Conservation (phyloP, 2,329 filamentous ascomycete species). For the Trichoderma koningii region DNA sequence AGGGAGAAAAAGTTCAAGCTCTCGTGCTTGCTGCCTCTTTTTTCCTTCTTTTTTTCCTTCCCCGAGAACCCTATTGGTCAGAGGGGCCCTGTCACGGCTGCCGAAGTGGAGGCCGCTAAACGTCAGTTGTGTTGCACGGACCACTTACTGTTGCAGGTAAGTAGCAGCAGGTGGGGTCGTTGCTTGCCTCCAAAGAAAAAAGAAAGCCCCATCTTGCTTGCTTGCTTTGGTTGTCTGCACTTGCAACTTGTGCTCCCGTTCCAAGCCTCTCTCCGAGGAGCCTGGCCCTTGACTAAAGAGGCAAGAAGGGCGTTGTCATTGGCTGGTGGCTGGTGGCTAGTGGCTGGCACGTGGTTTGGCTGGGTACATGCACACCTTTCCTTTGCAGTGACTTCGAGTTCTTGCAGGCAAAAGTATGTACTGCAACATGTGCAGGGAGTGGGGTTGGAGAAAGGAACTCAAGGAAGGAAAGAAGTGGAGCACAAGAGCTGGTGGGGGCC, state of each 20-base stretch:
- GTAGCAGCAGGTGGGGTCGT: not conserved
- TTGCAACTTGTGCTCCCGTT: no score
- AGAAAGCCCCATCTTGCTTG: not conserved
- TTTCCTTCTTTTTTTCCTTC: constrained; percentile 44
- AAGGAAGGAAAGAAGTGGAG: no score
- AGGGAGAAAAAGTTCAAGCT: constrained; percentile 35
- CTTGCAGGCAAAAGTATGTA: no score
- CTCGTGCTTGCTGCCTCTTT: constrained; percentile 45
- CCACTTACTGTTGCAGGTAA: constrained; percentile 15
- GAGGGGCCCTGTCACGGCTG: constrained; percentile 39
- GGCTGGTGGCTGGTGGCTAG: constrained; percentile 16
- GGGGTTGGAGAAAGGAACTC: not conserved
- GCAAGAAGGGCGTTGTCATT: constrained; percentile 4
- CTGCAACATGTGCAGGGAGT: not conserved
- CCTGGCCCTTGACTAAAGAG: not conserved
- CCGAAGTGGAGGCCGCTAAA: constrained; percentile 40
- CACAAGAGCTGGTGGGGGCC: constrained; percentile 13
- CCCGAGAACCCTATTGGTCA: constrained; percentile 40
- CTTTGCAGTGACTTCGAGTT: no score
- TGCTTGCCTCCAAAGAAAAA: no score
- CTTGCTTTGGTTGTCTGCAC: no score
- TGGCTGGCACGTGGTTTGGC: not conserved
- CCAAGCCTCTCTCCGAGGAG: constrained; percentile 15
- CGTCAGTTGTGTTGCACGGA: constrained; percentile 34
- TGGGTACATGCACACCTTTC: no score